Evolutionary conservation across 768 basidiomycete species (phyloP).

Genomic region (Ramaria sp.): DNA sequence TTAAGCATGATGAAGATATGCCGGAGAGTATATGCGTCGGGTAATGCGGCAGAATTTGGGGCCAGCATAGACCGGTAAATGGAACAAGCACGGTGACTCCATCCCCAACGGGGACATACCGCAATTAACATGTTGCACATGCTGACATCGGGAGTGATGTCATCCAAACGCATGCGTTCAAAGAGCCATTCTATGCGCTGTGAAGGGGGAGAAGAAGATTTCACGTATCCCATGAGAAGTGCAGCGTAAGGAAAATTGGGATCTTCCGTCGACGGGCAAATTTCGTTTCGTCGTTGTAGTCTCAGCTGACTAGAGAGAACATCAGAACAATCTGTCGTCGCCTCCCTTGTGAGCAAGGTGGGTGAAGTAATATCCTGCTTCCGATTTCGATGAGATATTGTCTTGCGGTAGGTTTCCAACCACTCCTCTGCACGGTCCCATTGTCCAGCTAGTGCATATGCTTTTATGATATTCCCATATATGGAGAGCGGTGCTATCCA

Average conservation of each 20-base stretch:
- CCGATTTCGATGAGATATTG: neutral
- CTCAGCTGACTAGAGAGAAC: neutral
- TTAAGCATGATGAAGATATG: neutral
- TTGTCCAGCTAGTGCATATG: neutral
- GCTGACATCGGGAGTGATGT: neutral
- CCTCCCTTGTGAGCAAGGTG: neutral
- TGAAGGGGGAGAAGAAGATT: neutral
- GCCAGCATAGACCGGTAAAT: neutral
- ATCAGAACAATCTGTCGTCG: neutral
- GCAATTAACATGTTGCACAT: constrained; percentile 7
- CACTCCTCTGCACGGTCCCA: constrained; percentile 1
- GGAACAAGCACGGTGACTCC: neutral
- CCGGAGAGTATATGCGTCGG: neutral
- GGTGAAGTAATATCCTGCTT: neutral
- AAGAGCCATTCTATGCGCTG: constrained; percentile 2
- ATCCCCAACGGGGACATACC: neutral
- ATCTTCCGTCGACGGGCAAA: neutral
- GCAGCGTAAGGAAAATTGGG: neutral
- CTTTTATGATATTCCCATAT: neutral
- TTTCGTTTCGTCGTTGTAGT: neutral
- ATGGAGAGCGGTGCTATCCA: constrained; percentile 1
- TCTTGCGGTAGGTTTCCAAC: constrained; percentile 2
- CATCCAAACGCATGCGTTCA: neutral
- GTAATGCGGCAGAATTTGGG: neutral
- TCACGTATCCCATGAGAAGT: neutral